Base-by-base conservation (phyloP, 345 rosid species). In the Crucihimalaya himalaica region DNA sequence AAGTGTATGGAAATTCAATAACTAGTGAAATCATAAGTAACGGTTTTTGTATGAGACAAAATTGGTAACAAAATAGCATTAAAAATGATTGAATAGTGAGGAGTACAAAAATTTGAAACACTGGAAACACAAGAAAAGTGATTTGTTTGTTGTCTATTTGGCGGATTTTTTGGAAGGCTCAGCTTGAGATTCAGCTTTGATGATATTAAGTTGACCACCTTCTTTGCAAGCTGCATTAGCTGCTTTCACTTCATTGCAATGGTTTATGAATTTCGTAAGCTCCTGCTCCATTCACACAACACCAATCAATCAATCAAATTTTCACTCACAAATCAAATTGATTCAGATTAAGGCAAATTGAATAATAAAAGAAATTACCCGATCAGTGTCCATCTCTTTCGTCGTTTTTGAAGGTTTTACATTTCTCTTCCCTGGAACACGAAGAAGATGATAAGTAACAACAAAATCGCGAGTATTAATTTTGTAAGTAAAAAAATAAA, bases 221-320 rank as follows among this genome's bases (percentile, higher is more conserved):
- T 84, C 93, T 70, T 91, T 88, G 75, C 84, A 81, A 20, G 94
- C 97, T 18, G 85, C 66, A 9, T 92, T 87, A 27, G 97, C 93
- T 32, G 95, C 89, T 80, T 89, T 91, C 69, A 85, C 72, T 86
- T 89, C 97, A 20, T 91, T 91, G 85, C 95, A 88, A 13, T 84
- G 93, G 80, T 94, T 94, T 66, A 91, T 88, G 77, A 94, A 94
- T 81, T 91, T 91, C 66, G 82, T 89, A 51, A 89, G 70, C 68
- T 89, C 96, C 97, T 91, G 84, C n/a, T 70, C 72, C 56, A 55
- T 10, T 16, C 46, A 31, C 46, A 31, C 29, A 39, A 55, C 25
- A 46, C 10, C 10, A 62, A 13, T 35, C 5, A 13, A 16, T 7
- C 2, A 35, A 3, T 20, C 10, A 53, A 42, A 11, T 28, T 48